phyloP scores from a whole-genome alignment of 805 yeast genomes.

The Zygotorulaspora florentina region DNA sequence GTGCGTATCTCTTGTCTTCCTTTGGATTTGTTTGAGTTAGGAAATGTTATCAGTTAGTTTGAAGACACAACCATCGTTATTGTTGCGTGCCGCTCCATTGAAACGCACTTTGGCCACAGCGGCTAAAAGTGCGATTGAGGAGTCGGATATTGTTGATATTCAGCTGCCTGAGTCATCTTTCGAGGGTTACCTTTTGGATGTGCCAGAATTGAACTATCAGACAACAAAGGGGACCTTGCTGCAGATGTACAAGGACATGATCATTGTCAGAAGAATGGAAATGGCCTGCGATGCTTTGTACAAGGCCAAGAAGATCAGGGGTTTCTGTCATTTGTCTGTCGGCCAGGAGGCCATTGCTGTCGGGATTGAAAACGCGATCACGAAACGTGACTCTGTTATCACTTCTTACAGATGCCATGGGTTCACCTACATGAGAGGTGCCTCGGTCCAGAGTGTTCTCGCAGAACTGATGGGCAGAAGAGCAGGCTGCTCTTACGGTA shows the following conservation, averaged over 20 bases:
- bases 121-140: slow-evolving; percentile 12
- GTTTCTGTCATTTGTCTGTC: slow-evolving; percentile 96
- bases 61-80: slow-evolving; percentile 7
- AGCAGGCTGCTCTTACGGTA: slow-evolving; percentile 92
- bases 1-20: too few species aligned
- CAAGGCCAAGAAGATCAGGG: slow-evolving; percentile 97
- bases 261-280: slow-evolving; percentile 91
- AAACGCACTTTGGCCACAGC: slow-evolving; percentile 21
- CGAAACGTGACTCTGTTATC: slow-evolving; percentile 79
- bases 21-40: too few species aligned
- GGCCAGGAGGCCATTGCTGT: slow-evolving; percentile 99
- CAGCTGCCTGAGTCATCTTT: slow-evolving; percentile 77
- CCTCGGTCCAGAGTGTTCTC: slow-evolving; percentile 80
- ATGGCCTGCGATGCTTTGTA: slow-evolving; percentile 98
- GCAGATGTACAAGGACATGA: slow-evolving; percentile 96
- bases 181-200: slow-evolving; percentile 76
- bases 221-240: slow-evolving; percentile 76
- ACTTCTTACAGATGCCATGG: slow-evolving; percentile 99
- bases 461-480: slow-evolving; percentile 98
- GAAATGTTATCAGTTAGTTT: slow-evolving; percentile 11
- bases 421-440: slow-evolving; percentile 94
- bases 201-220: slow-evolving; percentile 67
- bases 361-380: slow-evolving; percentile 94
- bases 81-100: slow-evolving; percentile 1
- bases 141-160: slow-evolving; percentile 40